Percentiles rank a stretch among this genome's conserved stretches.
These are phyloP conservation scores for Saccharomyces uvarum DNA, from an alignment of 1,139 yeast genomes.

Conservation along the genomic window DNA sequence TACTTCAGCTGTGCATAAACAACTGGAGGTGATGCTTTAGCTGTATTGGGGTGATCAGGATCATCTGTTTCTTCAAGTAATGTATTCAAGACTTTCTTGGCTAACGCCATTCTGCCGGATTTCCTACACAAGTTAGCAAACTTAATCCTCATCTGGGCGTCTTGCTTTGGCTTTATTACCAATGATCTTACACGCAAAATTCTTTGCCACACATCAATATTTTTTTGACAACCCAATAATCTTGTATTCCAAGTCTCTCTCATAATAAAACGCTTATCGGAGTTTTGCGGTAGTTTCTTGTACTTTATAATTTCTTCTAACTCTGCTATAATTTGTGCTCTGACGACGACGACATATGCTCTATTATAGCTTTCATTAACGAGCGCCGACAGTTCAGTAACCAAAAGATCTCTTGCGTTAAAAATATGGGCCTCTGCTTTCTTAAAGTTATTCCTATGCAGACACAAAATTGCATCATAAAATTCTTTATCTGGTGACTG, in stretches of 20 bases:
- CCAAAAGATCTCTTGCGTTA: slow-evolving; percentile 79
- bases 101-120: slow-evolving; percentile 83
- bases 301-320: slow-evolving; percentile 89
- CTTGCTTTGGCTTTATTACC: slow-evolving; percentile 91
- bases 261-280: slow-evolving; percentile 70
- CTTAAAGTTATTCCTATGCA: slow-evolving; percentile 79
- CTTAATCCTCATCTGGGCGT: slow-evolving; percentile 97
- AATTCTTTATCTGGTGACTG: slow-evolving; percentile 94
- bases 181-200: slow-evolving; percentile 88
- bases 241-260: slow-evolving; percentile 92
- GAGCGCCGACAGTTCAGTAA: slow-evolving; percentile 88
- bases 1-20: slow-evolving; percentile 94
- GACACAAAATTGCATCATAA: slow-evolving; percentile 78
- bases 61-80: slow-evolving; percentile 50
- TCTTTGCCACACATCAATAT: slow-evolving; percentile 97
- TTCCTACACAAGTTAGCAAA: slow-evolving; percentile 94
- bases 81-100: slow-evolving; percentile 81
- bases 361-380: slow-evolving; percentile 94
- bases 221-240: slow-evolving; percentile 85
- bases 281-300: slow-evolving; percentile 74
- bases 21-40: slow-evolving; percentile 88
- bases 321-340: slow-evolving; percentile 96
- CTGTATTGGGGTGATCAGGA: slow-evolving; percentile 46
- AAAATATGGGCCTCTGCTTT: slow-evolving; percentile 74
- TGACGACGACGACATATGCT: slow-evolving; percentile 92